A percentile compares a stretch with the other conserved stretches of the same genome.
These are phyloP conservation scores for Lodderomyces jiufengensis DNA, from an alignment of 1,139 yeast species.

Conservation along the genomic window DNA sequence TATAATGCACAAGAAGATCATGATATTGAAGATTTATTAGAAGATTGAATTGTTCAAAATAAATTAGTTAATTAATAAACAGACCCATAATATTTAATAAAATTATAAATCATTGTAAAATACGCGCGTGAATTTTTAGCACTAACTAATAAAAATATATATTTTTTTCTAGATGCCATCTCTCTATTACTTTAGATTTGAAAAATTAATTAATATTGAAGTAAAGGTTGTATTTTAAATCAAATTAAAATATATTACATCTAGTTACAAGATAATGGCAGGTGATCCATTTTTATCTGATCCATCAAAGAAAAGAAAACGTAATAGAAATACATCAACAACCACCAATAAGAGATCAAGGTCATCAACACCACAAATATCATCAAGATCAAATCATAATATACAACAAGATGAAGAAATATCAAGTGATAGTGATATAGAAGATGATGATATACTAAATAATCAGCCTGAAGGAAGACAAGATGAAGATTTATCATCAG, in stretches of 20 bases:
- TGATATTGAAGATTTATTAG: constrained; percentile 63
- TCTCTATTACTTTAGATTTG: too few species aligned
- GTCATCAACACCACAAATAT: constrained; percentile 12
- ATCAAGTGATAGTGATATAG: constrained; percentile 22
- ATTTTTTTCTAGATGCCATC: not conserved
- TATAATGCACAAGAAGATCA: constrained; percentile 60
- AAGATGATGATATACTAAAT: constrained; percentile 18
- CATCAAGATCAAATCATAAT: constrained; percentile 8
- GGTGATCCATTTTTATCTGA: constrained; percentile 63
- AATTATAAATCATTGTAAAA: too few species aligned
- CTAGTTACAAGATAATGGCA: constrained; percentile 31
- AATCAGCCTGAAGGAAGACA: constrained; percentile 20
- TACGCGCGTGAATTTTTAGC: too few species aligned
- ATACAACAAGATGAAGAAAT: constrained; percentile 38
- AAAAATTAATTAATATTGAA: too few species aligned
- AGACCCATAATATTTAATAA: too few species aligned
- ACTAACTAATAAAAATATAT: too few species aligned
- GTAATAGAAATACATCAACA: constrained; percentile 23
- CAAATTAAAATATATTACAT: too few species aligned
- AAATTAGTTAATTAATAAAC: too few species aligned
- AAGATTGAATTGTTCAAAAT: too few species aligned
- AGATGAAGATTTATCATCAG: constrained; percentile 51
- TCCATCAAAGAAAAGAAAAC: constrained; percentile 52
- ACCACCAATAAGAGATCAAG: constrained; percentile 16
- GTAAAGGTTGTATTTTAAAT: too few species aligned